Base-by-base conservation (phyloP, 2,329 filamentous ascomycete species). In the Venturia asperata region DNA sequence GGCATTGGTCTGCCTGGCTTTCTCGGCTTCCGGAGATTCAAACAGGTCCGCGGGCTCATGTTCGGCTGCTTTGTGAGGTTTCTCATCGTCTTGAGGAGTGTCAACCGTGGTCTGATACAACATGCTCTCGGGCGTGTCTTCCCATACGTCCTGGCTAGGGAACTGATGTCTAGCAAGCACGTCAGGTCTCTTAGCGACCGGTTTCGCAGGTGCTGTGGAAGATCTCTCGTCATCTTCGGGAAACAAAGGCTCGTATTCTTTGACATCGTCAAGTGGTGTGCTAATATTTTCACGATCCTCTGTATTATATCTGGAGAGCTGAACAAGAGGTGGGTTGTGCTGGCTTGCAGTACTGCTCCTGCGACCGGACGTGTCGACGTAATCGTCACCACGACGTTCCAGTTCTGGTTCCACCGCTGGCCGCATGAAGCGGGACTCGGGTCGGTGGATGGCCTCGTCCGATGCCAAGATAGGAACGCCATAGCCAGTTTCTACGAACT, bases 141-240 rank as follows among this genome's bases (percentile, higher is more conserved):
- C 94, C 94, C 94, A 99, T 49, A 97, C 85, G 74, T 99, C 94
- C 74, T 92, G 89, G 75, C 92, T 97, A 1, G 94, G 94, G 76
- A 99, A 99, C 67, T 88, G 88, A 68, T 81, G 79, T 62, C 78
- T 74, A 63, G 78, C 77, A 66, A 80, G 73, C 24, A 67, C 27
- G 63, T 77, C 78, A 37, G 80, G 78, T 55, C 79, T 77, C 68
- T 82, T 82, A 66, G 85, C 81, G 19, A 42, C 30, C 15, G 34
- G 24, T 45, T 64, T 64, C 15, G 47, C 61, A 11, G 61, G 47
- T 17, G 65, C 62, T 17, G 61, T 43, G 24, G 19, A 21, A 6
- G 61, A 24, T 30, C 43, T 55, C 19, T 92, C 89, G 65, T 94
- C 82, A 17, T 86, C 79, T 49, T 82, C 92, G 0, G 90, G 87